Conservation (phyloP, 345 rosid species). For the Eucalyptus dawsonii region DNA sequence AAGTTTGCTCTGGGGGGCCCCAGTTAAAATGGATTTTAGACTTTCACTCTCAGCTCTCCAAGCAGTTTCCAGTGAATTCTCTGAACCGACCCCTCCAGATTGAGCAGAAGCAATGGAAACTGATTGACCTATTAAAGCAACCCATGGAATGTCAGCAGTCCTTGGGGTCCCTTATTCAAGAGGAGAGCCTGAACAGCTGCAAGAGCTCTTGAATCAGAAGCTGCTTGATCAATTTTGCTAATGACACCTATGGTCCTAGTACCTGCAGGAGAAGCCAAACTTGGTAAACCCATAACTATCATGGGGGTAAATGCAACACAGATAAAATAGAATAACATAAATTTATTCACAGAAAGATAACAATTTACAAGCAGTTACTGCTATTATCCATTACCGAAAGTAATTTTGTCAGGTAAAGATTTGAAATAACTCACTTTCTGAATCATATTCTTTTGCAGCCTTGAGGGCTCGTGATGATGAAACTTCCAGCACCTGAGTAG, state of each 20-base stretch:
- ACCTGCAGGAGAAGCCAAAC: conserved; percentile 28
- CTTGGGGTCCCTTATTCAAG: conserved; percentile 69
- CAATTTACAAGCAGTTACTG: background rate
- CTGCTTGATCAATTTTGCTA: conserved; percentile 92
- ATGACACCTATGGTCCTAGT: conserved; percentile 92
- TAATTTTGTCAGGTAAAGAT: background rate
- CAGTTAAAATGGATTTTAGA: conserved; percentile 58
- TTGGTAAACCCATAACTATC: background rate
- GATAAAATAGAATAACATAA: background rate
- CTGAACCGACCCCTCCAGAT: conserved; percentile 39
- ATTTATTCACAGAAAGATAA: background rate
- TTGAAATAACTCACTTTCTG: conserved; percentile 47
- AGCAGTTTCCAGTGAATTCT: conserved; percentile 67
- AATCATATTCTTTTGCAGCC: conserved; percentile 80
- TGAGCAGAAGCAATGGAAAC: conserved; percentile 69
- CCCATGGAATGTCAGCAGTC: conserved; percentile 62
- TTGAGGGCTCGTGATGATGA: conserved; percentile 83
- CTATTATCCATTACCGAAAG: background rate
- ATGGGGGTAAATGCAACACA: background rate
- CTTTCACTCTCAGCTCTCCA: conserved; percentile 79
- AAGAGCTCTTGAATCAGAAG: conserved; percentile 50
- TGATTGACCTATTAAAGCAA: conserved; percentile 74
- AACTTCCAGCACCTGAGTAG: conserved; percentile 83
- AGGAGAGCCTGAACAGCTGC: conserved; percentile 69
- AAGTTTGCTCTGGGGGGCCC: conserved; percentile 59